These are phyloP conservation scores for Tulasnella sp. DNA, from an alignment of 768 basidiomycete species.

Conservation along the genomic window DNA sequence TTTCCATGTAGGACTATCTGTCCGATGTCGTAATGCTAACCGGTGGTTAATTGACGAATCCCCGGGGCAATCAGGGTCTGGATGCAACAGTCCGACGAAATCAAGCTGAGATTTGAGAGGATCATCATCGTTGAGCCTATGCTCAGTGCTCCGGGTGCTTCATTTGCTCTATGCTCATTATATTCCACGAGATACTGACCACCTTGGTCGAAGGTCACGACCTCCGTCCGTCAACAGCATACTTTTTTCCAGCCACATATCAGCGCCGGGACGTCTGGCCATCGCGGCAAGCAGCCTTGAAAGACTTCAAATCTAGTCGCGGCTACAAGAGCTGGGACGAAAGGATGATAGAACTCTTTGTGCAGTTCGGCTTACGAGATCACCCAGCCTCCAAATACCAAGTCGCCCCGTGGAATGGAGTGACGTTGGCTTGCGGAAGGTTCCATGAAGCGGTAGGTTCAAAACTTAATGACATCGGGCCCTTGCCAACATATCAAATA, in stretches of 20 bases:
- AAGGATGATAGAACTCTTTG: slow-evolving; percentile 27
- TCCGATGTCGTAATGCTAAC: background rate
- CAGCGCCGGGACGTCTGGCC: slow-evolving; percentile 34
- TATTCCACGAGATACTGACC: background rate
- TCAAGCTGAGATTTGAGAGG: slow-evolving; percentile 10
- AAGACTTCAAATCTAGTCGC: slow-evolving; percentile 23
- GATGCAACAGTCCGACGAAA: slow-evolving; percentile 19
- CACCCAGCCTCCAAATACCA: slow-evolving; percentile 23
- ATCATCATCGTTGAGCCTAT: slow-evolving; percentile 28
- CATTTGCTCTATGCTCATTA: background rate
- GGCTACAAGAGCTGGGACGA: slow-evolving; percentile 32
- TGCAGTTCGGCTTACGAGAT: slow-evolving; percentile 17
- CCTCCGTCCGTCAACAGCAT: background rate
- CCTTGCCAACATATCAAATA: too few relatives aligned
- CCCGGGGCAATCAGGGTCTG: background rate
- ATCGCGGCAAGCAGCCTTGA: slow-evolving; percentile 22
- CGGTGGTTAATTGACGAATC: background rate
- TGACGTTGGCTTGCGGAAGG: slow-evolving; percentile 21
- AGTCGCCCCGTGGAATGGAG: slow-evolving; percentile 25
- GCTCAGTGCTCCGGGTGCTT: slow-evolving; percentile 22
- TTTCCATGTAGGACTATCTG: background rate
- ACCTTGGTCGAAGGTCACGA: background rate
- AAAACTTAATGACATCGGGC: background rate
- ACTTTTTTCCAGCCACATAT: background rate
- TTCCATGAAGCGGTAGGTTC: slow-evolving; percentile 30